A percentile compares a stretch with the other conserved stretches of the same genome.
Evolutionary conservation across 2,329 filamentous ascomycete genomes (phyloP).

Genomic region (Colletotrichum aenigma): DNA sequence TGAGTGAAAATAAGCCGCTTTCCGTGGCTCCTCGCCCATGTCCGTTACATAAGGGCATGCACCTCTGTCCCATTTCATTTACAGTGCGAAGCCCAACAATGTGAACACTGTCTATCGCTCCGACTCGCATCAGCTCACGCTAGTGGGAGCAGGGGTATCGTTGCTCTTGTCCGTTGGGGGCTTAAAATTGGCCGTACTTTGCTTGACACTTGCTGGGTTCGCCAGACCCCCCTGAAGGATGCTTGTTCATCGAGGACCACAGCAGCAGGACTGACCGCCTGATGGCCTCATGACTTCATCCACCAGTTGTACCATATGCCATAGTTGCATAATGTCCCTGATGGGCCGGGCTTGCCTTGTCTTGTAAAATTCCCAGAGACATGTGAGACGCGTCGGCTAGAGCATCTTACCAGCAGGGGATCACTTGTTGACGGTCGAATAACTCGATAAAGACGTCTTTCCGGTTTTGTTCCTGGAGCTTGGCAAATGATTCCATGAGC

Average conservation of each 20-base stretch:
- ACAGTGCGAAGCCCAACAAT: neutral
- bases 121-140: neutral
- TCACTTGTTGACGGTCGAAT: conserved; percentile 4
- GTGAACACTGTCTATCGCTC: neutral
- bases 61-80: neutral
- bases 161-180: conserved; percentile 11
- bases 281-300: conserved; percentile 18
- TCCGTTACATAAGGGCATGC: conserved; percentile 10
- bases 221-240: neutral
- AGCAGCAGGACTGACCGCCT: conserved; percentile 11
- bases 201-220: neutral
- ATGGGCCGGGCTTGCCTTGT: neutral
- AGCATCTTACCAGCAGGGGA: neutral
- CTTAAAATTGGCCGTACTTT: conserved; percentile 11
- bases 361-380: neutral
- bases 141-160: neutral
- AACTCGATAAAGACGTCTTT: conserved; percentile 2
- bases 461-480: conserved; percentile 13
- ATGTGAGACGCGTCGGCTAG: conserved; percentile 17
- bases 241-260: neutral
- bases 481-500: conserved; percentile 5
- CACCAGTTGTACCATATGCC: conserved; percentile 7
- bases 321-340: conserved; percentile 9
- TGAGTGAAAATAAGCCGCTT: conserved; percentile 13
- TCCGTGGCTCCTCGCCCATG: neutral